A percentile compares a stretch with the other conserved stretches of the same genome.
Conservation (phyloP, 2,329 filamentous ascomycete species). For the Venturia pyrina region DNA sequence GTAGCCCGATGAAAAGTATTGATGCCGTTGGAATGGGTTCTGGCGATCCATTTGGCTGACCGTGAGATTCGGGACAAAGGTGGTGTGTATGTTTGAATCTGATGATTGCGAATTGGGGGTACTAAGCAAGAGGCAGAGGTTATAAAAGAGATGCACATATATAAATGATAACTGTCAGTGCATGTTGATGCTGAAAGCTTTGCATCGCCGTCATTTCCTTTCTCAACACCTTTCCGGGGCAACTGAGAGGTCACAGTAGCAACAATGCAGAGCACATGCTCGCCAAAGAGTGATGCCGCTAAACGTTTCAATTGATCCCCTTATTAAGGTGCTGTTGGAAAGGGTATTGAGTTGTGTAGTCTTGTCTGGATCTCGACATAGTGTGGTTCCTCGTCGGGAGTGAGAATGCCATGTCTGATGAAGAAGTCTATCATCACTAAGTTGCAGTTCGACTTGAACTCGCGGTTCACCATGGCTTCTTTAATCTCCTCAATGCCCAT, state of each 20-base stretch:
- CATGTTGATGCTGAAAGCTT: not conserved
- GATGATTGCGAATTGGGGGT: not conserved
- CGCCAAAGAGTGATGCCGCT: not conserved
- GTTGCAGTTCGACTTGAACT: slow-evolving; percentile 25
- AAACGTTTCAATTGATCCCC: too few species aligned
- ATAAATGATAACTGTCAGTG: not conserved
- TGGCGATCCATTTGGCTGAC: not conserved
- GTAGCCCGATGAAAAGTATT: not conserved
- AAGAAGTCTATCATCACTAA: slow-evolving; percentile 26
- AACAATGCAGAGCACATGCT: not conserved
- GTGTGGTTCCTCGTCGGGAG: slow-evolving; percentile 19
- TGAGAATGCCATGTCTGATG: slow-evolving; percentile 24
- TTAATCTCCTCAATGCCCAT: slow-evolving; percentile 20
- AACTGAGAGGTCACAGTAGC: not conserved
- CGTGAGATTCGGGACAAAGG: not conserved
- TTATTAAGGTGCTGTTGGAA: slow-evolving; percentile 13
- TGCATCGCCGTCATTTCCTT: not conserved
- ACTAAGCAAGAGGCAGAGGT: not conserved
- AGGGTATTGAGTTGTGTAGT: slow-evolving; percentile 20
- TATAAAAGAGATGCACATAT: not conserved
- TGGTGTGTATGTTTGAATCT: not conserved
- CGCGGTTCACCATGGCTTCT: slow-evolving; percentile 18
- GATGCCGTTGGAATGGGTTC: not conserved
- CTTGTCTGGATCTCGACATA: slow-evolving; percentile 23
- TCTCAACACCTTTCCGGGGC: not conserved